Percentiles rank a stretch among this genome's conserved stretches.
phyloP scores from a whole-genome alignment of 2,329 filamentous ascomycete genomes.

The Botrytis squamosa region DNA sequence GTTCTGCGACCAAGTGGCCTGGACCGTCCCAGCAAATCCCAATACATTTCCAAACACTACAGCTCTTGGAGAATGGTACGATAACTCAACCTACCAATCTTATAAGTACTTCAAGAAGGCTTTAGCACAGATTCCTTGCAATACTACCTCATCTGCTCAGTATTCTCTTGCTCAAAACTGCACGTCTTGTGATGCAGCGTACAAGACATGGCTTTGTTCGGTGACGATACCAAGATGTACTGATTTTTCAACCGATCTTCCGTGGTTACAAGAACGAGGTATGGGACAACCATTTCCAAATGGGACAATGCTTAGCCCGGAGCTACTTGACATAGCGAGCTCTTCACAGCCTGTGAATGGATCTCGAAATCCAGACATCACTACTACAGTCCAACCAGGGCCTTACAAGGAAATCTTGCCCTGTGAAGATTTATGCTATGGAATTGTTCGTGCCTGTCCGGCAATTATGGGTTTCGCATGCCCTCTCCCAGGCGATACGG shows the following conservation, averaged over 20 bases:
- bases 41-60: constrained; percentile 58
- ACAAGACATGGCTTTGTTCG: constrained; percentile 93
- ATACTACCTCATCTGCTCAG: constrained; percentile 67
- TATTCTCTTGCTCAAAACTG: constrained; percentile 83
- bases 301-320: constrained; percentile 52
- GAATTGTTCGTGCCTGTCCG: constrained; percentile 82
- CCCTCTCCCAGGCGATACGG: constrained; percentile 49
- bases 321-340: constrained; percentile 36
- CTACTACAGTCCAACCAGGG: constrained; percentile 69
- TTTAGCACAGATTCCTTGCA: constrained; percentile 81
- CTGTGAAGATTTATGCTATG: constrained; percentile 84
- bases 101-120: constrained; percentile 80
- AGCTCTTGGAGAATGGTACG: constrained; percentile 70
- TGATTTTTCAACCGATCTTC: constrained; percentile 63
- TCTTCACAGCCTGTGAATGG: constrained; percentile 43
- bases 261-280: constrained; percentile 63
- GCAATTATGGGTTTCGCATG: constrained; percentile 73
- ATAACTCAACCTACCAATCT: constrained; percentile 66
- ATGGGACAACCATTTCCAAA: constrained; percentile 69
- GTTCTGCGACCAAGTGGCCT: constrained; percentile 86
- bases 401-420: constrained; percentile 94
- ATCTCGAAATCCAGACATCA: constrained; percentile 72
- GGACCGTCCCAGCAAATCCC: constrained; percentile 83
- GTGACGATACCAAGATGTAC: constrained; percentile 91
- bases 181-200: constrained; percentile 71